phyloP scores from a whole-genome alignment of 345 rosid species.

The Cardamine chenopodiifolia region DNA sequence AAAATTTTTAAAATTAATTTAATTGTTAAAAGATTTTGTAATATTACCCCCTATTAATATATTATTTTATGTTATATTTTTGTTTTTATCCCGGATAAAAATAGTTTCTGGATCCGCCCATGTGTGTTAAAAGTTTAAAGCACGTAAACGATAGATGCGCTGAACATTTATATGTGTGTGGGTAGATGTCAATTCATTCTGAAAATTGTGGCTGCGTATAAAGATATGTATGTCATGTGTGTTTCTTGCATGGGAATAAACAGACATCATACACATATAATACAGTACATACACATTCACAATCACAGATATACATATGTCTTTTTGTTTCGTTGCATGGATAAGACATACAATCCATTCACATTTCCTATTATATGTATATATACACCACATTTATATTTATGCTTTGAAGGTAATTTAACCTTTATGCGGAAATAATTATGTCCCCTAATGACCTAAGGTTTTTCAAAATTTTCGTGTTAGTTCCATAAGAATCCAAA shows the following conservation, averaged over 20 bases:
- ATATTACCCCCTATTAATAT: too few species aligned
- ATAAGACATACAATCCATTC: constrained; percentile 11
- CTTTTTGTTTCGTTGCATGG: constrained; percentile 16
- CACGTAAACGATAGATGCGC: not conserved
- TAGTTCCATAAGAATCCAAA: not conserved
- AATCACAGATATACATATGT: not conserved
- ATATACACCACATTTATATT: not conserved
- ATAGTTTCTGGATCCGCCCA: too few species aligned
- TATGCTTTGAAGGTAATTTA: not conserved
- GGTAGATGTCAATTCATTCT: constrained; percentile 17
- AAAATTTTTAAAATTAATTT: too few species aligned
- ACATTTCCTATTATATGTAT: not conserved
- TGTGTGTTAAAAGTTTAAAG: not conserved
- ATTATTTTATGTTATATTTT: too few species aligned
- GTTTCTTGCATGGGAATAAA: constrained; percentile 12
- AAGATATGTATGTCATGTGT: not conserved
- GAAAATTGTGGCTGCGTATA: not conserved
- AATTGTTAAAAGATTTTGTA: too few species aligned
- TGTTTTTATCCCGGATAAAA: too few species aligned
- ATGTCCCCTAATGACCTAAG: not conserved
- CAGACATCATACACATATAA: not conserved
- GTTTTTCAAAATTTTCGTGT: not conserved
- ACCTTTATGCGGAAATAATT: not conserved
- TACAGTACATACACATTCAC: not conserved
- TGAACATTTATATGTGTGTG: not conserved